Evolutionary conservation across 106 monocot species (phyloP).

Genomic region (Dioscorea alata): DNA sequence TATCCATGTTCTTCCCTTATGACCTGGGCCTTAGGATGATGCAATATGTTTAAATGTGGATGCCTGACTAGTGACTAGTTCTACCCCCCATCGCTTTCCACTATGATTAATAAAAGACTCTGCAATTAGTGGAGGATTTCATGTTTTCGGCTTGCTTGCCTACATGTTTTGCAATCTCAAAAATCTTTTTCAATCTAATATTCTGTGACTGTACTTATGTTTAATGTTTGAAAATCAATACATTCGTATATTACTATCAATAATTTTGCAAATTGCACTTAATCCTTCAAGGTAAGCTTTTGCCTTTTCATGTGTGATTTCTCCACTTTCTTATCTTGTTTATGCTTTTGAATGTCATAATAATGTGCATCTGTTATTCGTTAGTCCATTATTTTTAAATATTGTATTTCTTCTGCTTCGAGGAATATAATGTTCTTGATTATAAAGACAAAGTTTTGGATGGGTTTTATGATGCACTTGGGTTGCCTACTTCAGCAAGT

Average conservation of each 20-base stretch:
- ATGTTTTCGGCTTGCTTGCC: no score
- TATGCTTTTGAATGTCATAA: background rate
- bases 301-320: background rate
- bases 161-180: no score
- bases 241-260: background rate
- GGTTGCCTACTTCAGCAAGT: conserved; percentile 32
- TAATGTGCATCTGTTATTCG: background rate
- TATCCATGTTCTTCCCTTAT: no score
- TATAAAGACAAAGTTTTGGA: conserved; percentile 84
- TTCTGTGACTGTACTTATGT: no score
- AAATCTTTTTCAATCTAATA: no score
- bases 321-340: background rate
- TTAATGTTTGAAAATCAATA: no score
- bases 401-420: background rate
- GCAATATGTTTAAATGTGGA: no score
- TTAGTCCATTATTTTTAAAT: background rate
- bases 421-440: conserved; percentile 97
- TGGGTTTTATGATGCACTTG: conserved; percentile 94
- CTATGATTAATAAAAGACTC: no score
- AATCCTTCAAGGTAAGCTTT: background rate
- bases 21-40: no score
- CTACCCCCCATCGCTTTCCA: no score
- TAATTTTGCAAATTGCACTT: background rate
- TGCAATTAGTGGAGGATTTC: no score
- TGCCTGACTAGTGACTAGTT: no score